phyloP scores from a whole-genome alignment of 768 basidiomycete genomes.

The Tricholoma matsutake region DNA sequence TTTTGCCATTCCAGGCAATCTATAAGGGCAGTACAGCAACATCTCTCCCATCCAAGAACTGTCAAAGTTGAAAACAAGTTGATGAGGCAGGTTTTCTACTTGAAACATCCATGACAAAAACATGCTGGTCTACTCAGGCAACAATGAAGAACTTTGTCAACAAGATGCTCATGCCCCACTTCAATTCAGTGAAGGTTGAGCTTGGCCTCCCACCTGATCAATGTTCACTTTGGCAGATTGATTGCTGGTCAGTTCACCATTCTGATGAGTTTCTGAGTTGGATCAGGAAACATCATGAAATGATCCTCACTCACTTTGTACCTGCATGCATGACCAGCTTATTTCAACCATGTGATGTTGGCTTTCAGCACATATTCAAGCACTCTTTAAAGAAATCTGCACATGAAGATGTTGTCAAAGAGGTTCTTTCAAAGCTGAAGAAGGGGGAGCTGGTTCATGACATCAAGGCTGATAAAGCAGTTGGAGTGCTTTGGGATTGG shows the following conservation, averaged over 20 bases:
- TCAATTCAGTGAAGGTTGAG: conserved; percentile 7
- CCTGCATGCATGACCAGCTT: background rate
- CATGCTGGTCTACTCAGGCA: conserved; percentile 8
- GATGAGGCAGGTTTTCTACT: background rate
- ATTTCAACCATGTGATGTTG: background rate
- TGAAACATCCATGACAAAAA: background rate
- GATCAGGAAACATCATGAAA: conserved; percentile 6
- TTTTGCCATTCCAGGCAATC: conserved; percentile 36
- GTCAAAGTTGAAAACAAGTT: background rate
- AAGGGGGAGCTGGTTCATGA: background rate
- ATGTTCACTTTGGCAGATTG: conserved; percentile 19
- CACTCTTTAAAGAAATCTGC: background rate
- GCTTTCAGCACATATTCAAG: background rate
- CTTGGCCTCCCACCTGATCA: conserved; percentile 16
- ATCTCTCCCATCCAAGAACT: conserved; percentile 2
- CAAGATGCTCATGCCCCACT: no score
- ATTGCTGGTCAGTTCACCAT: conserved; percentile 29
- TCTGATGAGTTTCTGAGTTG: conserved; percentile 9
- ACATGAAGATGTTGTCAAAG: background rate
- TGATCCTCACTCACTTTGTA: background rate
- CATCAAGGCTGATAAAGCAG: background rate
- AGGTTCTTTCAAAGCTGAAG: background rate
- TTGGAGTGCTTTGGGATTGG: background rate
- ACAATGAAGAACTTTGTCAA: no score
- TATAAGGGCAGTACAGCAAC: conserved; percentile 23